phyloP scores from a whole-genome alignment of 2,329 filamentous ascomycete genomes.

The Curvularia eragrostidis region DNA sequence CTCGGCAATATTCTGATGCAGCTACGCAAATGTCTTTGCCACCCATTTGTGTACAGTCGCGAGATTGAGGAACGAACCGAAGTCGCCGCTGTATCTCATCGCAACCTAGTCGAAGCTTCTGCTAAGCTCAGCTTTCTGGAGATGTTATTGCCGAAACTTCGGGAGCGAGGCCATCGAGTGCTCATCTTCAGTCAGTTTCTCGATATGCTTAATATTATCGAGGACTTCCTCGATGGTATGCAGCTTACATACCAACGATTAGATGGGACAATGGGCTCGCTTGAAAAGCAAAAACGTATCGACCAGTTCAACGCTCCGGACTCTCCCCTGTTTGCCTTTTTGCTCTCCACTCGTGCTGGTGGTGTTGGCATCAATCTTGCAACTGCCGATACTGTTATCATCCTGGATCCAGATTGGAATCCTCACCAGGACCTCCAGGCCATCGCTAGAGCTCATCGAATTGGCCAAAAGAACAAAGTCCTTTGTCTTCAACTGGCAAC shows the following conservation, averaged over 20 bases:
- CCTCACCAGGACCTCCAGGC: slow-evolving; percentile 98
- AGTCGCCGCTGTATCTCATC: slow-evolving; percentile 68
- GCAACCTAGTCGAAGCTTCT: slow-evolving; percentile 88
- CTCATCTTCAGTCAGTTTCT: slow-evolving; percentile 97
- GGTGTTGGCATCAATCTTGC: slow-evolving; percentile 98
- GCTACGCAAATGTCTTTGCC: slow-evolving; percentile 90
- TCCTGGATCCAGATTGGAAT: slow-evolving; percentile 96
- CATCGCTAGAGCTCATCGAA: slow-evolving; percentile 90
- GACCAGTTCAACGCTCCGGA: slow-evolving; percentile 89
- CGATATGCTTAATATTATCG: slow-evolving; percentile 82
- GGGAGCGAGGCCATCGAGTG: slow-evolving; percentile 84
- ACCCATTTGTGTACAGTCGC: slow-evolving; percentile 92
- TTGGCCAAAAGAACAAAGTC: slow-evolving; percentile 95
- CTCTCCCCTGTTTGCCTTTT: slow-evolving; percentile 84
- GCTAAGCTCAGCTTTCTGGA: slow-evolving; percentile 86
- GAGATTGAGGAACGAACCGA: slow-evolving; percentile 84
- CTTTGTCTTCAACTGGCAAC: slow-evolving; percentile 95
- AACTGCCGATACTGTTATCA: slow-evolving; percentile 96
- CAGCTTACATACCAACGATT: slow-evolving; percentile 77
- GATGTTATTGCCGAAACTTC: slow-evolving; percentile 84
- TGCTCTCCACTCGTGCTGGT: slow-evolving; percentile 91
- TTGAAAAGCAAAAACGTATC: slow-evolving; percentile 93
- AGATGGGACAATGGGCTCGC: slow-evolving; percentile 79
- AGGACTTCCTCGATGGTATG: slow-evolving; percentile 85
- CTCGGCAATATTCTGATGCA: slow-evolving; percentile 96